phyloP scores from a whole-genome alignment of 208 protist species.

The Crithidia sp. region DNA sequence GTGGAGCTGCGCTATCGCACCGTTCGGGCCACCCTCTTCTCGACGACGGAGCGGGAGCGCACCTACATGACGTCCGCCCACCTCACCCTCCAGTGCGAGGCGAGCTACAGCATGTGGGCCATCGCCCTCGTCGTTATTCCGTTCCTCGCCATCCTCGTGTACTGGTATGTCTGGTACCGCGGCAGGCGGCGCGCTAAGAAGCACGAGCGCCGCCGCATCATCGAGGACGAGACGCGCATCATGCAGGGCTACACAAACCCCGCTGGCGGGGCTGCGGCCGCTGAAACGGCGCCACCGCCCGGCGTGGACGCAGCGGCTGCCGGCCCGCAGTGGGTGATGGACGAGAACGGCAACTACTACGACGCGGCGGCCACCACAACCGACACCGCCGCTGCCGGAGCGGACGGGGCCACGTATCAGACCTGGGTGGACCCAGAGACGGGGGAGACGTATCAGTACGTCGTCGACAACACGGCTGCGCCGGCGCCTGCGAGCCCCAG shows the following conservation, averaged over 20 bases:
- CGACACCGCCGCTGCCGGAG: constrained; percentile 9
- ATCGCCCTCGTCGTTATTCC: constrained; percentile 60
- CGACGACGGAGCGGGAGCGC: constrained; percentile 41
- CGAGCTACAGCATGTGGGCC: constrained; percentile 59
- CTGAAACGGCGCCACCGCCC: constrained; percentile 10
- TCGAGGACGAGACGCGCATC: constrained; percentile 68
- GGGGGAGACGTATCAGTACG: constrained; percentile 46
- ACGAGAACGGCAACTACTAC: constrained; percentile 69
- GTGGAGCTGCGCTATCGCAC: constrained; percentile 38
- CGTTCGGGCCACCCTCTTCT: constrained; percentile 52
- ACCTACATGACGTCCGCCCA: constrained; percentile 27
- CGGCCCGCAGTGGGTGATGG: constrained; percentile 42
- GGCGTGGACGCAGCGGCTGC: constrained; percentile 22
- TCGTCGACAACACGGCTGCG: not conserved
- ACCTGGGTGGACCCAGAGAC: constrained; percentile 47
- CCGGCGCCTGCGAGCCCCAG: not conserved
- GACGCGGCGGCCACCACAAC: constrained; percentile 11
- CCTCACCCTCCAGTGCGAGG: constrained; percentile 34
- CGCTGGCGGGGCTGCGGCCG: not conserved
- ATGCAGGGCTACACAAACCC: constrained; percentile 52
- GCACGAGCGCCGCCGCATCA: constrained; percentile 42
- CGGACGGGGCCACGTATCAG: constrained; percentile 13
- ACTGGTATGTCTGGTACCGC: constrained; percentile 61
- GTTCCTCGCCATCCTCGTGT: constrained; percentile 45
- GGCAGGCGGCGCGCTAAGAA: constrained; percentile 64